Conservation (phyloP, 257 asterid genomes). For the Capsicum rhomboideum region DNA sequence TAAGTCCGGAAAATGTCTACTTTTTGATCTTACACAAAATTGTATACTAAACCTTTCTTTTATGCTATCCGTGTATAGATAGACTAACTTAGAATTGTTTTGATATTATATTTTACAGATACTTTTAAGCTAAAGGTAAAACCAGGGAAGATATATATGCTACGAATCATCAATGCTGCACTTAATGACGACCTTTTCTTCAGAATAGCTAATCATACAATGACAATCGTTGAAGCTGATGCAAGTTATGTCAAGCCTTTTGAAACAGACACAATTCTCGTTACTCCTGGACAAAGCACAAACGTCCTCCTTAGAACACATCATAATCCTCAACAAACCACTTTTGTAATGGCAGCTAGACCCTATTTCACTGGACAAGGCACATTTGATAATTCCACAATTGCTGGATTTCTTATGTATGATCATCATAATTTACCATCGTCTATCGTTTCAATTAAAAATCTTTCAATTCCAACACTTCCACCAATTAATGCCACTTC, state of each 20-base stretch:
- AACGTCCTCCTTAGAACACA: conserved; percentile 45
- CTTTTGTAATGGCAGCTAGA: conserved; percentile 48
- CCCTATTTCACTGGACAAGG: conserved; percentile 58
- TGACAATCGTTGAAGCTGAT: conserved; percentile 52
- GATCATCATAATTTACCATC: background rate
- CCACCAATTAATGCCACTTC: conserved; percentile 55
- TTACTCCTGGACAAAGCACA: conserved; percentile 54
- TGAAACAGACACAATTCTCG: conserved; percentile 26
- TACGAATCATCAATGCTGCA: conserved; percentile 71
- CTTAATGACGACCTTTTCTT: conserved; percentile 71
- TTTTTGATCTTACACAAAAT: background rate
- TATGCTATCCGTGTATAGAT: background rate
- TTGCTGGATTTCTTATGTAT: conserved; percentile 43
- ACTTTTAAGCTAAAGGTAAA: conserved; percentile 52
- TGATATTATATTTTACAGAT: conserved; percentile 18
- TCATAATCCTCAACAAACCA: conserved; percentile 16
- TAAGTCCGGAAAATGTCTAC: no score
- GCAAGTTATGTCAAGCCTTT: conserved; percentile 57
- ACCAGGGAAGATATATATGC: conserved; percentile 55
- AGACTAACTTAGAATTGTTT: background rate
- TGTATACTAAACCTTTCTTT: background rate
- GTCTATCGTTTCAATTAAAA: conserved; percentile 6
- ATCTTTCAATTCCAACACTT: conserved; percentile 32
- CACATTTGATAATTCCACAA: conserved; percentile 50
- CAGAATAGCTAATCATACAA: conserved; percentile 41